Evolutionary conservation across 805 yeast species (phyloP).

Genomic region (Kodamaea kaohsiungensis): DNA sequence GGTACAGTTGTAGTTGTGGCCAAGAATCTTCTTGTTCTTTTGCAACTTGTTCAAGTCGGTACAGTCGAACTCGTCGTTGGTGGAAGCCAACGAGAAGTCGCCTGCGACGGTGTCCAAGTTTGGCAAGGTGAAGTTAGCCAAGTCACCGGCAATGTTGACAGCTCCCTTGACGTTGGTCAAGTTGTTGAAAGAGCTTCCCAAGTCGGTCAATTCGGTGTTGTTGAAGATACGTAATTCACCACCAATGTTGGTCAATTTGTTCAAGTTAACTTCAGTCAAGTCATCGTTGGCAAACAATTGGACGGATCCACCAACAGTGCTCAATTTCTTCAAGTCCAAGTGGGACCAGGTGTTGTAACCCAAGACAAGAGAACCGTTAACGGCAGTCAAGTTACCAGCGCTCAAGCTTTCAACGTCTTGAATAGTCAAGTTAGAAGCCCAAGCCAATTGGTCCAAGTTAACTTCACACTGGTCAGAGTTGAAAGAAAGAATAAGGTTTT

Average conservation of each 20-base stretch:
- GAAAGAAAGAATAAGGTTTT: constrained; percentile 40
- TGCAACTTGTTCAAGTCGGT: constrained; percentile 34
- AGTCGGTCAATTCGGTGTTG: constrained; percentile 38
- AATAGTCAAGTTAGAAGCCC: constrained; percentile 46
- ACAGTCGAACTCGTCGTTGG: constrained; percentile 41
- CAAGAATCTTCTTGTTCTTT: constrained; percentile 35
- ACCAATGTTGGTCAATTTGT: constrained; percentile 34
- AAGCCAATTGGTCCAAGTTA: constrained; percentile 34
- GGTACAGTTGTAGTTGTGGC: constrained; percentile 46
- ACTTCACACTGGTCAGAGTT: constrained; percentile 39
- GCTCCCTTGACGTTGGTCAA: constrained; percentile 43
- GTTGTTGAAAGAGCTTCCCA: constrained; percentile 28
- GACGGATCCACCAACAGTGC: constrained; percentile 39
- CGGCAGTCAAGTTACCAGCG: constrained; percentile 34
- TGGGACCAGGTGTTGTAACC: constrained; percentile 41
- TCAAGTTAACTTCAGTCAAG: constrained; percentile 30
- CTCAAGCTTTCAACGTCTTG: constrained; percentile 39
- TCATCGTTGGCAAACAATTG: constrained; percentile 46
- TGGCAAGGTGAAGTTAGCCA: constrained; percentile 41
- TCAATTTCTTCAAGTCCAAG: constrained; percentile 31
- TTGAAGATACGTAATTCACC: constrained; percentile 44
- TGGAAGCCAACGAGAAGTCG: constrained; percentile 38
- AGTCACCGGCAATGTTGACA: constrained; percentile 36
- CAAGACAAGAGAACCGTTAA: constrained; percentile 41
- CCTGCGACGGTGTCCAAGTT: constrained; percentile 41